phyloP scores from a whole-genome alignment of 768 basidiomycete genomes.

The Boletus rubropictus region DNA sequence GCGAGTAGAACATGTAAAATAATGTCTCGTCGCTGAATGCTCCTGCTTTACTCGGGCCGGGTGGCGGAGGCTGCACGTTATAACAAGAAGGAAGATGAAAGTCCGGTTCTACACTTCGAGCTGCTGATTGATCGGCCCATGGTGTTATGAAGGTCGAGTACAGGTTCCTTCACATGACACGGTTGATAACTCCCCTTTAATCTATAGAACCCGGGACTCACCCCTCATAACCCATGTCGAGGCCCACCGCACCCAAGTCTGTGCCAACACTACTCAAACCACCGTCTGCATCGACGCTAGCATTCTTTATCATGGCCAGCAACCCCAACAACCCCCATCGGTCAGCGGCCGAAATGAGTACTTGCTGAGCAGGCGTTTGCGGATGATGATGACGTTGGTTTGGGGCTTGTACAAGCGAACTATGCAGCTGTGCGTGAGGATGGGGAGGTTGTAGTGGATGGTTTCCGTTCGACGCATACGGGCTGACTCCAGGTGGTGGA shows the following conservation, averaged over 20 bases:
- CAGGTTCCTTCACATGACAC: conserved; percentile 47
- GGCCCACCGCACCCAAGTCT: conserved; percentile 85
- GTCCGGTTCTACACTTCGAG: conserved; percentile 84
- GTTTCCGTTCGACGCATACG: conserved; percentile 34
- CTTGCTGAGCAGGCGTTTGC: conserved; percentile 89
- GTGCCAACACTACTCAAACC: conserved; percentile 81
- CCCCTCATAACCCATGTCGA: conserved; percentile 84
- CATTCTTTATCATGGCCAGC: conserved; percentile 80
- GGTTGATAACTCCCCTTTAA: conserved; percentile 17
- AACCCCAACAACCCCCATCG: conserved; percentile 89
- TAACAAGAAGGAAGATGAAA: conserved; percentile 90
- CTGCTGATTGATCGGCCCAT: conserved; percentile 88
- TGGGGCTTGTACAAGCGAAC: conserved; percentile 25
- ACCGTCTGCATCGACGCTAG: conserved; percentile 68
- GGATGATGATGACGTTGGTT: conserved; percentile 48
- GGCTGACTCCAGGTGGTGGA: conserved; percentile 34
- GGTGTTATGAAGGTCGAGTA: conserved; percentile 95
- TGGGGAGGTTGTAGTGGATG: conserved; percentile 30
- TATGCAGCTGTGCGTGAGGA: conserved; percentile 34
- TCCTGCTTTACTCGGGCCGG: conserved; percentile 71
- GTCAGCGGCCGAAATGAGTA: conserved; percentile 88
- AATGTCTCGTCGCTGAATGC: conserved; percentile 94
- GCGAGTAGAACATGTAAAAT: conserved; percentile 97
- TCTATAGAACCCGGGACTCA: conserved; percentile 40
- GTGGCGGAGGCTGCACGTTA: conserved; percentile 83